Base-by-base conservation (phyloP, 2,329 filamentous ascomycete species). In the Verticillium dahliae region DNA sequence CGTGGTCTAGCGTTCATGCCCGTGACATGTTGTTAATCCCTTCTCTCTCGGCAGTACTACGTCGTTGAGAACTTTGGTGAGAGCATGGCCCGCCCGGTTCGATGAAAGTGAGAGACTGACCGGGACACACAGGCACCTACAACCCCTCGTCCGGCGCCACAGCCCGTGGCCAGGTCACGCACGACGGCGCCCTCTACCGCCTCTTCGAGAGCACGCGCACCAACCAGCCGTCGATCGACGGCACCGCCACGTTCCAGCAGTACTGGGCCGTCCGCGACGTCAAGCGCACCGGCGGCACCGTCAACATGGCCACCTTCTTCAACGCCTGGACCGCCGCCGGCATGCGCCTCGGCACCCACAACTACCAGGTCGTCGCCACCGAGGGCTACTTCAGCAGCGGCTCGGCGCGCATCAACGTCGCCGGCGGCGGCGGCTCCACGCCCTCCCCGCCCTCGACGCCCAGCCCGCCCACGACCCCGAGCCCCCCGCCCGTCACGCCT, bases 351-450 rank as follows among this genome's bases (percentile, higher is more conserved):
- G 83, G 83, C 2, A 72, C 69, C 33, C 79, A 81, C 65, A 76
- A 84, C 68, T 85, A 85, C 68, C 78, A 78, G 72, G 81, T 84
- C 60, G 69, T 82, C 27, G 81, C 80, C 2, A 80, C 77, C 1
- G 80, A 82, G 67, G 80, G 80, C 1, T 81, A 82, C 66, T 74
- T 69, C 7, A 72, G 70, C 60, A 69, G 66, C 13, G 72, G 72
- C 7, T 65, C 66, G 13, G 66, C 70, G 1, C 66, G 38, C 11
- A 67, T 72, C 33, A 72, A 60, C 50, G 61, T 65, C 22, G 59
- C 57, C 35, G 60, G 62, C 18, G 55, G 50, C 15, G 58, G 58
- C 13, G 55, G 52, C 57, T 58, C 59, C 38, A 55, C 61, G 2
- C 63, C 61, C 37, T 55, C 61, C 6, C 58, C 56, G 18, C 58